Base-by-base conservation (phyloP, 805 yeast genomes). In the Hanseniaspora lachancei region DNA sequence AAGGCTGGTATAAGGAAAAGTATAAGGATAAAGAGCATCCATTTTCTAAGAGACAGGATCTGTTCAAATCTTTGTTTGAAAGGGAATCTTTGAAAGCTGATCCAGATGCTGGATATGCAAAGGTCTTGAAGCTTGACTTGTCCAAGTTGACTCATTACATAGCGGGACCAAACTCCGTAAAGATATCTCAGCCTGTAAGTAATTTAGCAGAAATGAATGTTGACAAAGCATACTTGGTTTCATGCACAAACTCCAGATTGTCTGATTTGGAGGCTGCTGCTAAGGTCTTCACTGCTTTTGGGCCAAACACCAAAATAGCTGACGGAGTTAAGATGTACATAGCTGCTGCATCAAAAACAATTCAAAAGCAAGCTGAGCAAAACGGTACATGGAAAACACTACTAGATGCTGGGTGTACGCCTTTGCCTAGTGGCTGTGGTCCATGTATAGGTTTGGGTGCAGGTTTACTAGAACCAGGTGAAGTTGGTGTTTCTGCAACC, bases 351-450 rank as follows among this genome's bases (percentile, higher is more conserved):
- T 88, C 97, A 1, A 82, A 95, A 3, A 81, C 82, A 63, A 97
- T 93, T 40, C 96, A 91, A 73, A 77, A 78, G 62, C 96, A 89
- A 62, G 98, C 98, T 47, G 95, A 86, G 72, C 78, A 80, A 38
- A 73, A 71, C 46, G 98, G 99, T 56, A 95, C 95, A 16, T 95
- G 99, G 98, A 77, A 89, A 63, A 80, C 80, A 21, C 76, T 93
- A 57, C 64, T 93, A 49, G 91, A 83, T 56, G 96, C 97, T 10
- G 99, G 99, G 54, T 95, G 96, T 58, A 86, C 74, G 63, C 87
- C 96, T 38, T 78, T 93, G 62, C 97, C 97, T 21, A 95, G 98
- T 16, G 99, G 99, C 23, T 93, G 99, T 74, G 99, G 99, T 47
- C 99, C 99, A 24, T 93, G 99, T 74, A 93, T 93, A 66, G 99